A percentile compares a stretch with the other conserved stretches of the same genome.
Conservation (phyloP, 495 filamentous ascomycete genomes). For the Trichoderma erinaceum region DNA sequence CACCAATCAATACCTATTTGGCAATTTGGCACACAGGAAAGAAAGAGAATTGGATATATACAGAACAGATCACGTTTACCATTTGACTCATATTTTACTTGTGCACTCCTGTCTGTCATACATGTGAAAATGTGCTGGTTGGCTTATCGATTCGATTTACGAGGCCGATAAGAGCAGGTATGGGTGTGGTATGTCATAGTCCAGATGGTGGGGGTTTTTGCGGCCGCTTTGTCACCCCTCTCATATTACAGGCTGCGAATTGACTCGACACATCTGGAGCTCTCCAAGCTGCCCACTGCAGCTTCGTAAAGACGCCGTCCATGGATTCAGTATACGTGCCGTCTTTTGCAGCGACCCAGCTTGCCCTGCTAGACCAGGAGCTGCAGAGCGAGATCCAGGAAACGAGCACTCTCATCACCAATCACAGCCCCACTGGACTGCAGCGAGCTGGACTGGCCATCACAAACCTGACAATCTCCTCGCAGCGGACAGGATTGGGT, state of each 20-base stretch:
- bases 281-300: neutral
- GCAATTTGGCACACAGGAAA: neutral
- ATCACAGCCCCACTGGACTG: constrained; percentile 64
- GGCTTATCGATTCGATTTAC: neutral
- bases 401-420: constrained; percentile 63
- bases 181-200: neutral
- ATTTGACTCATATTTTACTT: neutral
- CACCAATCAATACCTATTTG: neutral
- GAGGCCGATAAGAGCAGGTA: neutral
- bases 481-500: constrained; percentile 85
- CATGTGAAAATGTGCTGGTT: neutral
- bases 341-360: constrained; percentile 71
- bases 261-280: neutral
- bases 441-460: constrained; percentile 83
- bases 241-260: neutral
- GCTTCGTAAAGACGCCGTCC: constrained; percentile 36
- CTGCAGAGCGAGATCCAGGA: constrained; percentile 71
- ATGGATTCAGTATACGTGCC: constrained; percentile 53
- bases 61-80: neutral
- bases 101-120: neutral
- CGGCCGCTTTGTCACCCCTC: neutral
- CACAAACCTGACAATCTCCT: constrained; percentile 66
- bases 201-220: neutral
- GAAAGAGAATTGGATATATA: neutral
- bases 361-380: constrained; percentile 69